Conservation (phyloP, 441 rosid genomes). For the Euphorbia celastroides region DNA sequence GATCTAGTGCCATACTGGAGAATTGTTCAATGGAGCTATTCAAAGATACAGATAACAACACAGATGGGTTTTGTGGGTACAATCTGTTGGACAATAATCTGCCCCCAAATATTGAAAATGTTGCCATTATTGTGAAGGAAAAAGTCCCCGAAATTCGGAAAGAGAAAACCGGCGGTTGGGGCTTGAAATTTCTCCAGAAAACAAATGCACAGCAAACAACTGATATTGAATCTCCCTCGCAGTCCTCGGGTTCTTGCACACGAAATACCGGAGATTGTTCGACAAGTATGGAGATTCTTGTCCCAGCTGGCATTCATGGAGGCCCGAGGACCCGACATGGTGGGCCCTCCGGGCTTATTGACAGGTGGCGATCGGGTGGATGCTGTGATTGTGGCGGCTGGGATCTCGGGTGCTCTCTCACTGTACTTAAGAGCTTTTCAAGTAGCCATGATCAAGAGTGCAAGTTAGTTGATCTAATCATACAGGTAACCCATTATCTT, state of each 20-base stretch:
- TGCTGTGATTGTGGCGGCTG: slow-evolving; percentile 87
- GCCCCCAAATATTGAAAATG: slow-evolving; percentile 59
- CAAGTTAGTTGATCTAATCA: slow-evolving; percentile 49
- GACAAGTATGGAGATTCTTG: slow-evolving; percentile 48
- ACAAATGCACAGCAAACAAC: slow-evolving; percentile 19
- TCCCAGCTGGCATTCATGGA: slow-evolving; percentile 87
- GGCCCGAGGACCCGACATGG: slow-evolving; percentile 58
- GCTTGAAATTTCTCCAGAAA: slow-evolving; percentile 72
- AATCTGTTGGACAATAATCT: slow-evolving; percentile 33
- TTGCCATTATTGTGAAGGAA: slow-evolving; percentile 63
- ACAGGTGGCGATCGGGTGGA: slow-evolving; percentile 84
- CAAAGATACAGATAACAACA: slow-evolving; percentile 27
- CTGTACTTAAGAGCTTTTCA: slow-evolving; percentile 36
- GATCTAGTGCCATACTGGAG: slow-evolving; percentile 41
- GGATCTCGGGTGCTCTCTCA: slow-evolving; percentile 78
- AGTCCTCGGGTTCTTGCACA: slow-evolving; percentile 24
- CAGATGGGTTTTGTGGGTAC: slow-evolving; percentile 25
- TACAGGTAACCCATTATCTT: slow-evolving; percentile 55
- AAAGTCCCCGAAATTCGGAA: slow-evolving; percentile 27
- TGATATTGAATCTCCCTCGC: slow-evolving; percentile 19
- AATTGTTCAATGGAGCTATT: slow-evolving; percentile 37
- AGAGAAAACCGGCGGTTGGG: slow-evolving; percentile 74
- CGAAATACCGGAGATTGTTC: slow-evolving; percentile 32
- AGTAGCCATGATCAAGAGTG: slow-evolving; percentile 38
- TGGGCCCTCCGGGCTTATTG: slow-evolving; percentile 64